Percentiles rank a stretch among this genome's conserved stretches.
phyloP scores from a whole-genome alignment of 2,329 filamentous ascomycete genomes.

The Calonectria pauciramosa region DNA sequence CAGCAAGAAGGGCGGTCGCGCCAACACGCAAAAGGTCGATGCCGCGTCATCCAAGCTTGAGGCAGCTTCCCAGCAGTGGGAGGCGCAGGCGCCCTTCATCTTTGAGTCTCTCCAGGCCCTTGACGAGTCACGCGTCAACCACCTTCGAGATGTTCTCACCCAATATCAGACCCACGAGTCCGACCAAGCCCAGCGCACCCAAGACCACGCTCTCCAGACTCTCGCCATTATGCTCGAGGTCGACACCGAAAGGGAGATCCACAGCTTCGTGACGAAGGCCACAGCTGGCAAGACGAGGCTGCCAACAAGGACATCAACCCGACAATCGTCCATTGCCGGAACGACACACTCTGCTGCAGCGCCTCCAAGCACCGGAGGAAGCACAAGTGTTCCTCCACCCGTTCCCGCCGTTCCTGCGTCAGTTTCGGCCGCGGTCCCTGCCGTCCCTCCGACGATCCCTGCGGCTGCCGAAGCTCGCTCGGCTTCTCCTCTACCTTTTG shows the following conservation, averaged over 20 bases:
- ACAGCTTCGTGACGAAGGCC: slow-evolving; percentile 70
- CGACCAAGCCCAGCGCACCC: slow-evolving; percentile 84
- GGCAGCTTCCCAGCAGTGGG: slow-evolving; percentile 87
- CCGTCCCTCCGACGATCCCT: background rate
- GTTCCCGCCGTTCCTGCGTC: background rate
- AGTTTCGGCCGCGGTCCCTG: background rate
- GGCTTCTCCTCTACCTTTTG: slow-evolving; percentile 12
- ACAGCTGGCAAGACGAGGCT: slow-evolving; percentile 56
- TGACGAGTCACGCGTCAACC: slow-evolving; percentile 90
- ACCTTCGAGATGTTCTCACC: slow-evolving; percentile 90
- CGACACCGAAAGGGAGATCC: slow-evolving; percentile 88
- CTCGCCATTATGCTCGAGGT: slow-evolving; percentile 88
- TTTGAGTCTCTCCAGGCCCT: slow-evolving; percentile 93
- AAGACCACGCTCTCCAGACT: slow-evolving; percentile 82
- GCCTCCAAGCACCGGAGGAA: slow-evolving; percentile 45
- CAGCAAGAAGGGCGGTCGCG: slow-evolving; percentile 81
- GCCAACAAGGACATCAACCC: slow-evolving; percentile 56
- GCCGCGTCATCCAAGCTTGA: slow-evolving; percentile 81
- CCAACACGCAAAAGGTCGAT: slow-evolving; percentile 83
- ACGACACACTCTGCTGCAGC: slow-evolving; percentile 43
- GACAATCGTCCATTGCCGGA: slow-evolving; percentile 56
- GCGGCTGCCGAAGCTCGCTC: background rate
- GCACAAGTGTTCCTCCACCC: slow-evolving; percentile 33
- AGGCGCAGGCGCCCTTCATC: slow-evolving; percentile 93
- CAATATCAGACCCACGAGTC: slow-evolving; percentile 94